Evolutionary conservation across 768 basidiomycete genomes (phyloP).

Genomic region (Boletus reticulatus): DNA sequence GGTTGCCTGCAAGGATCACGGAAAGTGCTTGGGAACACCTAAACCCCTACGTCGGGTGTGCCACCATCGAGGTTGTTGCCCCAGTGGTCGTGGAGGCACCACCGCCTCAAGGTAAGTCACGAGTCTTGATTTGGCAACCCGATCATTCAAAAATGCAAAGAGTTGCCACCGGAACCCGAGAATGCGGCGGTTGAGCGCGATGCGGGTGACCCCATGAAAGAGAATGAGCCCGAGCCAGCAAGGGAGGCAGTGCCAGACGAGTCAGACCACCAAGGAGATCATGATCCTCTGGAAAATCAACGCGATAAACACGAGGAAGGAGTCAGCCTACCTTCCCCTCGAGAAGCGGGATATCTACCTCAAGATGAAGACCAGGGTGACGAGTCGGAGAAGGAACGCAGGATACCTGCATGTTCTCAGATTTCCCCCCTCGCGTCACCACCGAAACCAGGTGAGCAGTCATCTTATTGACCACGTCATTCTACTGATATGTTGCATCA

Average conservation of each 20-base stretch:
- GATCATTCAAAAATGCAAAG: background rate
- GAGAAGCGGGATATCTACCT: background rate
- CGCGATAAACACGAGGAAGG: slow-evolving; percentile 7
- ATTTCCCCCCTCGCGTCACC: background rate
- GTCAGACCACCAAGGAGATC: slow-evolving; percentile 7
- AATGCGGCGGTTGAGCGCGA: background rate
- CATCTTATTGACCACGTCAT: background rate
- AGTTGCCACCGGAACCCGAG: background rate
- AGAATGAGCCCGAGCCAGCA: background rate
- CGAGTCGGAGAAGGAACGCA: slow-evolving; percentile 1
- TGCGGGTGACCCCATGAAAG: background rate
- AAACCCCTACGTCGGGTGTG: slow-evolving; percentile 23
- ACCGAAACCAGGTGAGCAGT: background rate
- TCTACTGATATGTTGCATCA: background rate
- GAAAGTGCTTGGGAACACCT: slow-evolving; percentile 17
- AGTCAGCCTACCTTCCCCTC: background rate
- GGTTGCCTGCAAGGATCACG: slow-evolving; percentile 22
- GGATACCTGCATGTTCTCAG: background rate
- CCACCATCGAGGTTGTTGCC: slow-evolving; percentile 7
- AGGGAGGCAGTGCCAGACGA: background rate
- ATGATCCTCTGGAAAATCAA: background rate
- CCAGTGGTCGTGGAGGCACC: background rate
- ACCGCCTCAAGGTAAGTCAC: background rate
- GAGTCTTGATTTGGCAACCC: background rate
- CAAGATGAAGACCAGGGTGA: slow-evolving; percentile 7